These are phyloP conservation scores for Metarhizium rileyi DNA, from an alignment of 2,329 filamentous ascomycete genomes.

Conservation along the genomic window DNA sequence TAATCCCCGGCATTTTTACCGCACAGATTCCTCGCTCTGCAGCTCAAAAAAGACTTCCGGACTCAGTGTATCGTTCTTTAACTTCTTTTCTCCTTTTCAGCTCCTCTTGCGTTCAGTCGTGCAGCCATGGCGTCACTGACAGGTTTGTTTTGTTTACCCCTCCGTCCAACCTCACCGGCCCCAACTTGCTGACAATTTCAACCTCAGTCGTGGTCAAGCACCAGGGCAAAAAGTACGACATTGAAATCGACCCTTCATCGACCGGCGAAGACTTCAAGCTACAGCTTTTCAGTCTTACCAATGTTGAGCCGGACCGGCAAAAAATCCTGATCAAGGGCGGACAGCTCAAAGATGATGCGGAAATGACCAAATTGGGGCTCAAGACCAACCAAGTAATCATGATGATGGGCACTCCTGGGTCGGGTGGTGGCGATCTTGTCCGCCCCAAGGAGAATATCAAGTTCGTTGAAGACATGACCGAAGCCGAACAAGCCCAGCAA, in stretches of 20 bases:
- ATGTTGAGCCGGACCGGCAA: constrained; percentile 91
- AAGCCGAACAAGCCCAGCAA: constrained; percentile 76
- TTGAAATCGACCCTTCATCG: constrained; percentile 77
- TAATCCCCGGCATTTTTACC: background rate
- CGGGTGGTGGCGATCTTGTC: constrained; percentile 48
- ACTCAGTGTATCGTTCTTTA: background rate
- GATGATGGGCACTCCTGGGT: constrained; percentile 89
- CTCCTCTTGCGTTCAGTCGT: background rate
- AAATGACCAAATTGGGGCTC: constrained; percentile 72
- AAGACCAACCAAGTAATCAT: constrained; percentile 83
- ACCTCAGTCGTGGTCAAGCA: constrained; percentile 80
- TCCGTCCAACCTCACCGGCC: constrained; percentile 5
- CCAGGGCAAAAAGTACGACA: constrained; percentile 86
- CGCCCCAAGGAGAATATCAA: constrained; percentile 73
- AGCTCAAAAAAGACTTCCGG: background rate
- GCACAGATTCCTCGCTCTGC: background rate
- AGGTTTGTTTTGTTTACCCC: constrained; percentile 29
- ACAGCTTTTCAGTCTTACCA: constrained; percentile 89
- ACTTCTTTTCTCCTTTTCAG: background rate
- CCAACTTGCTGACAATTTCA: constrained; percentile 10
- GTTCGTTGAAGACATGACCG: constrained; percentile 96
- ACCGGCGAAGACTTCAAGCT: constrained; percentile 92
- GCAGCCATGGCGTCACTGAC: constrained; percentile 40
- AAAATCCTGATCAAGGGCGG: constrained; percentile 92
- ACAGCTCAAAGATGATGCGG: constrained; percentile 90